phyloP scores from a whole-genome alignment of 2,329 filamentous ascomycete genomes.

The Trichoderma sp. region DNA sequence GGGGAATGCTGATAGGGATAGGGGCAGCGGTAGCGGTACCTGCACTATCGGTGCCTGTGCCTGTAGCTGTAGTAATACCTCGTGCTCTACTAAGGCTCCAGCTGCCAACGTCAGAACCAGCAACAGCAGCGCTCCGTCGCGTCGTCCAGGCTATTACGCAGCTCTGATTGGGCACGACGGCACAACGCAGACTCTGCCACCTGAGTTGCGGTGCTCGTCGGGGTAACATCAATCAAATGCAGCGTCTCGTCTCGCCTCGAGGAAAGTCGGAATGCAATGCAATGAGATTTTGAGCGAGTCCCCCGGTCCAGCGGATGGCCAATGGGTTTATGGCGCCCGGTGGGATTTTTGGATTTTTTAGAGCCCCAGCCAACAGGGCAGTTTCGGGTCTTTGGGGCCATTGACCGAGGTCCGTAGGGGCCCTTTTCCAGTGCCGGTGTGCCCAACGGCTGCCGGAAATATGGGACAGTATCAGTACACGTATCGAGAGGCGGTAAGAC shows the following conservation, averaged over 20 bases:
- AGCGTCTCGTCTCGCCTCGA: background rate
- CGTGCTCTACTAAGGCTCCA: background rate
- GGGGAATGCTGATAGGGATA: background rate
- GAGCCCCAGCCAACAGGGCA: background rate
- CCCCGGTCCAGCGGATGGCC: background rate
- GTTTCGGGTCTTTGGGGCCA: slow-evolving; percentile 9
- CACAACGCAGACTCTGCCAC: slow-evolving; percentile 21
- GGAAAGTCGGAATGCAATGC: background rate
- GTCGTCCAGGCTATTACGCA: background rate
- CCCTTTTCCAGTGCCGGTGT: background rate
- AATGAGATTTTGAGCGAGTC: background rate
- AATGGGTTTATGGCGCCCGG: background rate
- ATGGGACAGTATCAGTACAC: background rate
- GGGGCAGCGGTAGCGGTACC: background rate
- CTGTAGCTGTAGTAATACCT: slow-evolving; percentile 7
- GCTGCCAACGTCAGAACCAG: background rate
- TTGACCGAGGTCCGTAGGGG: slow-evolving; percentile 15
- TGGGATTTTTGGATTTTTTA: background rate
- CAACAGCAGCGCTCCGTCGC: background rate
- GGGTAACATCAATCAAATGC: background rate
- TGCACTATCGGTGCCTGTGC: background rate
- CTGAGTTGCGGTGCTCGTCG: slow-evolving; percentile 1
- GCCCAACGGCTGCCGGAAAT: slow-evolving; percentile 11
- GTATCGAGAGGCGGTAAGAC: slow-evolving; percentile 5
- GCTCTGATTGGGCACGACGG: slow-evolving; percentile 21